These are phyloP conservation scores for Termitomyces sp. DNA, from an alignment of 768 basidiomycete genomes.

Conservation along the genomic window DNA sequence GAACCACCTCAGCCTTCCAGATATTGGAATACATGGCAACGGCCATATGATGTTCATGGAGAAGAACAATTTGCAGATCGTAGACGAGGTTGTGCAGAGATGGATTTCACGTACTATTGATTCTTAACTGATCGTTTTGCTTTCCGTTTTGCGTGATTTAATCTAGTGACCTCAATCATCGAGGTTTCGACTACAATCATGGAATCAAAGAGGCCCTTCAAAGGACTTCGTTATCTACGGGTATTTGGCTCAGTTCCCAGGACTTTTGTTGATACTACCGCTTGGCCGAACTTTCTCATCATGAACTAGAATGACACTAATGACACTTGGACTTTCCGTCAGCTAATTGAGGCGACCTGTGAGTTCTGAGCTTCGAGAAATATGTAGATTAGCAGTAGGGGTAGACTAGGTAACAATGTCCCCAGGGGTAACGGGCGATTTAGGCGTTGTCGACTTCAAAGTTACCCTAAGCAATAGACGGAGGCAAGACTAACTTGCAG, in stretches of 20 bases:
- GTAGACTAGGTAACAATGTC: too few species aligned
- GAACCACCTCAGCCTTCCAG: slow-evolving; percentile 32
- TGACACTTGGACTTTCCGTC: background rate
- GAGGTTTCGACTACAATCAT: background rate
- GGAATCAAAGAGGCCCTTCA: background rate
- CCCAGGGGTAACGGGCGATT: too few species aligned
- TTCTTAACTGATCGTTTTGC: too few species aligned
- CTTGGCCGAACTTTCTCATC: background rate
- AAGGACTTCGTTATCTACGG: background rate
- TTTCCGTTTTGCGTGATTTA: background rate
- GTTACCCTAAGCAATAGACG: too few species aligned
- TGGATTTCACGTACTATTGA: background rate
- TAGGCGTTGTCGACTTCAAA: too few species aligned
- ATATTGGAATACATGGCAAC: slow-evolving; percentile 44
- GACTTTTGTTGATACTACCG: background rate
- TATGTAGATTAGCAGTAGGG: too few species aligned
- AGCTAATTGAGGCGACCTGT: background rate
- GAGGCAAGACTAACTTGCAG: too few species aligned
- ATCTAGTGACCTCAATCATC: background rate
- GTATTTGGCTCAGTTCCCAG: too few species aligned
- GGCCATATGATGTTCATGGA: slow-evolving; percentile 58
- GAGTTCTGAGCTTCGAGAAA: background rate
- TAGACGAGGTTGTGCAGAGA: slow-evolving; percentile 21
- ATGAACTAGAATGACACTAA: background rate
- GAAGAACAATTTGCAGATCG: slow-evolving; percentile 39